Evolutionary conservation across 768 basidiomycete genomes (phyloP), one percentile per base, ranked within the genome.

Genomic region (Rhodotorula diobovata): DNA sequence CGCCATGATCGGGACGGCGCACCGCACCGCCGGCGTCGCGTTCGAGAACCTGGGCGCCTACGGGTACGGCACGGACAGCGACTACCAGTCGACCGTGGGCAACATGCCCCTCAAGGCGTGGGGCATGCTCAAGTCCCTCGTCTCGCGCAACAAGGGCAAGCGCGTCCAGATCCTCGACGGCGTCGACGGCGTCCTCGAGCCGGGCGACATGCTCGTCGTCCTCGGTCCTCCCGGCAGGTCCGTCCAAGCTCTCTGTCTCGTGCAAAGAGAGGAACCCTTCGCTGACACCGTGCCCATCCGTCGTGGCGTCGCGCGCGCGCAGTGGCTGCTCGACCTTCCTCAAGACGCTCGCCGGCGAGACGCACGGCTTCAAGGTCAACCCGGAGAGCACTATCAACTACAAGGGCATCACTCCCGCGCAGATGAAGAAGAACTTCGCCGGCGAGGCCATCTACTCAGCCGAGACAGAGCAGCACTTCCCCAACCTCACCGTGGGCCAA

Each of bases 141-240:
- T 90, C 41, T 81, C 82, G 23, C 84, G 83, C 30, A 86, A 90
- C 70, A 85, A 87, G 58, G 58, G 88, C 20, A 82, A 85, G 4
- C 48, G 48, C 48, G 83, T 90, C 21, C 83, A 59, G 58, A 59
- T 59, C 43, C 58, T 59, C 43, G 4, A 32, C n/a, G 30, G 30
- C n/a, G 41, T 59, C 30, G 58, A 59, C 41, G 58, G 58, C 41
- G 11, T 59, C 58, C 58, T 59, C 58, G 58, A 85, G 14, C 85
- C 87, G 0, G 88, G 88, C 28, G 88, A 90, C 80, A 90, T 90
- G 91, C 88, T 90, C 77, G 84, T 84, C 58, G 81, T 82, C 8
- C 81, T 81, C 15, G 79, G 82, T 55, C 81, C 82, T 56, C 58
- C 58, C 15, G 58, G 58, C n/a, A 30, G n/a, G 58, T 57, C 14